Conservation (phyloP, 108 stramenopile species). For the Asterionellopsis glacialis region DNA sequence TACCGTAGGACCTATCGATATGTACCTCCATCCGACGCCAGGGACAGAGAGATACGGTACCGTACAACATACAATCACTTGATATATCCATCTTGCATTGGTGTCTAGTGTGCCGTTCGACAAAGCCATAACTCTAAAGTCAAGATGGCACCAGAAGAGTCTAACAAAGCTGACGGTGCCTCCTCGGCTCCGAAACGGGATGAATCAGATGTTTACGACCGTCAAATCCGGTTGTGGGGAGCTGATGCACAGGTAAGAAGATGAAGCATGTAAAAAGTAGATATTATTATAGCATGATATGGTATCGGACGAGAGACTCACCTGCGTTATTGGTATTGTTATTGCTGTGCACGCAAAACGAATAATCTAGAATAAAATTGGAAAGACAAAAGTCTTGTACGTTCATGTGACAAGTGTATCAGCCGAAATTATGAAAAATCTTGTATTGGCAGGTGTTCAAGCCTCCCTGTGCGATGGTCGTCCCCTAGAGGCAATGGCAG, state of each 20-base stretch:
- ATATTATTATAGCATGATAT: no score
- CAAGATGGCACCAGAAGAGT: background rate
- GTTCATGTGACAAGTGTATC: constrained; percentile 80
- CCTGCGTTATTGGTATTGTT: no score
- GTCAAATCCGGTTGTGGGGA: constrained; percentile 96
- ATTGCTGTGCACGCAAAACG: no score
- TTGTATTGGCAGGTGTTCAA: constrained; percentile 86
- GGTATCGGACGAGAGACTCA: no score
- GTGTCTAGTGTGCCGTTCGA: no score
- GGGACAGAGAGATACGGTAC: no score
- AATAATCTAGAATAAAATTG: constrained; percentile 83
- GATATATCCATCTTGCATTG: no score
- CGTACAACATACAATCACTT: no score
- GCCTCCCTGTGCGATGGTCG: constrained; percentile 81
- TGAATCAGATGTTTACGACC: constrained; percentile 84
- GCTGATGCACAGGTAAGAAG: constrained; percentile 88
- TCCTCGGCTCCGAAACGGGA: constrained; percentile 4
- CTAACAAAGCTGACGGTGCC: background rate
- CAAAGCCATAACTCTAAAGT: no score
- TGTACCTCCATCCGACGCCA: no score
- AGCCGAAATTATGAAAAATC: constrained; percentile 89
- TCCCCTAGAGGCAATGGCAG: constrained; percentile 33
- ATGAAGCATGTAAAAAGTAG: no score
- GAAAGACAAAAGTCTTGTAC: constrained; percentile 83
- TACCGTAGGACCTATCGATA: no score